Base-by-base conservation (phyloP, 176 grass and related monocot genomes). In the Poa pratensis region DNA sequence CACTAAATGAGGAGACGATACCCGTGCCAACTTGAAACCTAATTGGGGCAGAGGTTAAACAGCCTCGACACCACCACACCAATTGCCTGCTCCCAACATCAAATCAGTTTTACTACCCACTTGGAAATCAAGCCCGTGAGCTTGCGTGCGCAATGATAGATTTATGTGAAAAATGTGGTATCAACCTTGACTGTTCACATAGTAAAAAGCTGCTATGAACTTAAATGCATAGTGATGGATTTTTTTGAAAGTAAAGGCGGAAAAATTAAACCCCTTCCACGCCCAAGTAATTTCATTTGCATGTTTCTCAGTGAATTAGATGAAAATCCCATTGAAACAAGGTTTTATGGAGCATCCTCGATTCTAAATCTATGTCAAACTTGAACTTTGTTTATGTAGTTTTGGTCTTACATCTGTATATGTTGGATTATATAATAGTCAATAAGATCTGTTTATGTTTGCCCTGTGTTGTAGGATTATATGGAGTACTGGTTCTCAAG, bases 401-500 rank as follows among this genome's bases (percentile, higher is more conserved):
- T 66, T 74, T 77, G 40, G 71, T 86, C 26, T 77, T 73, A 62
- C 62, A 53, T 73, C 53, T 73, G 20, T n/a, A 45, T 42, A 17
- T 62, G 1, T 76, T 79, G 35, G 2, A 16, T 73, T 55, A 19
- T 78, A 35, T 80, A 58, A 80, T 1, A 20, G 67, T 49, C 42
- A 59, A 48, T 20, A 58, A 40, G 5, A 66, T 24, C 7, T 90
- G 7, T 66, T 57, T 74, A 13, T 87, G 57, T 73, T 73, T 83
- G 20, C 40, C 39, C 52, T 82, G 22, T 76, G 59, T 87, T 86
- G 30, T 82, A 98, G 95, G 82, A 92, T 98, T 83, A 98, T 90
- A 83, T 98, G 96, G 96, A 98, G 96, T 84, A 94, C 85, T 26
- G 96, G 96, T 62, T 90, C 87, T 64, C 80, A 86, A 61, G 85